These are phyloP conservation scores for Lactarius tabidus DNA, from an alignment of 768 basidiomycete genomes.

Conservation along the genomic window DNA sequence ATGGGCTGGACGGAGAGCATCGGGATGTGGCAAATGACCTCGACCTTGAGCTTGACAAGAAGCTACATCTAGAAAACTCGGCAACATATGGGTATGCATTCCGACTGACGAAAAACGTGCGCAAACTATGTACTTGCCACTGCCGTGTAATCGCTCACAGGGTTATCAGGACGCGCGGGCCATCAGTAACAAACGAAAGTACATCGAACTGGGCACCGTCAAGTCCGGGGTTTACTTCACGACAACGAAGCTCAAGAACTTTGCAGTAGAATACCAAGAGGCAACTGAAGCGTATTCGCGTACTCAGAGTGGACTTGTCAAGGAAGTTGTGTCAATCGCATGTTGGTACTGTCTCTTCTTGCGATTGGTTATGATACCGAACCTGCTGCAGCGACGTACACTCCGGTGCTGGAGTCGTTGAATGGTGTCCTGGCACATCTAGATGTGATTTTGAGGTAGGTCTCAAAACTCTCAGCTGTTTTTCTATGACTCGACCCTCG, in stretches of 20 bases:
- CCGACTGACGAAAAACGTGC: slow-evolving; percentile 83
- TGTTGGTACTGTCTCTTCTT: slow-evolving; percentile 40
- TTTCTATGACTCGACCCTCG: background rate
- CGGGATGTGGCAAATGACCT: slow-evolving; percentile 62
- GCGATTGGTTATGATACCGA: background rate
- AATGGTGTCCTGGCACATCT: slow-evolving; percentile 84
- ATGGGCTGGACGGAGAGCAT: slow-evolving; percentile 83
- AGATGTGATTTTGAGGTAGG: slow-evolving; percentile 87
- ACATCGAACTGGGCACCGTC: slow-evolving; percentile 78
- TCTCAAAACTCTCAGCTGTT: background rate
- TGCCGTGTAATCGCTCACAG: background rate
- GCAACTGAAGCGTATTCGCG: slow-evolving; percentile 64
- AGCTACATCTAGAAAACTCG: slow-evolving; percentile 92
- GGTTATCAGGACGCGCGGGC: slow-evolving; percentile 68
- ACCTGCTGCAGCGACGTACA: slow-evolving; percentile 72
- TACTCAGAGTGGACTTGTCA: slow-evolving; percentile 79
- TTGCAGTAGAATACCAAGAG: slow-evolving; percentile 70
- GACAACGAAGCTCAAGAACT: slow-evolving; percentile 65
- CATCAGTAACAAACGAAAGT: slow-evolving; percentile 58
- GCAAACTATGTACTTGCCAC: slow-evolving; percentile 27
- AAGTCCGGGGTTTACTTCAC: slow-evolving; percentile 90
- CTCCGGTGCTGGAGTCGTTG: slow-evolving; percentile 78
- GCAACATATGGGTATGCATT: slow-evolving; percentile 89
- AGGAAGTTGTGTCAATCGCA: slow-evolving; percentile 90
- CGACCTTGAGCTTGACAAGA: slow-evolving; percentile 84